Conservation (phyloP, 2,329 filamentous ascomycete genomes). For the Rhynchosporium graminicola region DNA sequence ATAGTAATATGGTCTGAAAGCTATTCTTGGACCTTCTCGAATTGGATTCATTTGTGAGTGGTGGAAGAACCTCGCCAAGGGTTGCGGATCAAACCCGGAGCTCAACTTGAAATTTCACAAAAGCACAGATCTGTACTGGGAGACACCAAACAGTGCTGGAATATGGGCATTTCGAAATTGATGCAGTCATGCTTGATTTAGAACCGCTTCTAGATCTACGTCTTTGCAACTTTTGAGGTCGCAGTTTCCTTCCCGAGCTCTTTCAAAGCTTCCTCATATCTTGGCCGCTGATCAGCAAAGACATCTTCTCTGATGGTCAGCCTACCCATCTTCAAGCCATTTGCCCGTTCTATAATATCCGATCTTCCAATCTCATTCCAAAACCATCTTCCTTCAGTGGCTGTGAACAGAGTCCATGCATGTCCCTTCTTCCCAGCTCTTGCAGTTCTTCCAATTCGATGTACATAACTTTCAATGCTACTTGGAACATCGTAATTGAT, state of each 20-base stretch:
- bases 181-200: not conserved
- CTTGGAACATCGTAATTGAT: conserved; percentile 92
- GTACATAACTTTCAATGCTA: conserved; percentile 80
- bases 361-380: conserved; percentile 75
- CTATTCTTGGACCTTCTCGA: not conserved
- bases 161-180: not conserved
- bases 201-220: not conserved
- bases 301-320: conserved; percentile 44
- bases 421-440: conserved; percentile 73
- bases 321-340: conserved; percentile 46
- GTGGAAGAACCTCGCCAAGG: conserved; percentile 10
- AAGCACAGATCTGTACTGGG: too few relatives aligned
- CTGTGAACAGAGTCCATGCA: conserved; percentile 84
- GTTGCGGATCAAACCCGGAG: not conserved
- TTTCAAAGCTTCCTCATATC: conserved; percentile 54
- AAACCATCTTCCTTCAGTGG: conserved; percentile 82
- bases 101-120: not conserved
- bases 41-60: conserved; percentile 2
- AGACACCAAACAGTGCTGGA: too few relatives aligned
- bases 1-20: not conserved
- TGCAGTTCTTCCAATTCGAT: conserved; percentile 88
- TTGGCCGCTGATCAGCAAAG: conserved; percentile 45
- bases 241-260: conserved; percentile 31
- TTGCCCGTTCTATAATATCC: conserved; percentile 49
- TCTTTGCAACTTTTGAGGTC: conserved; percentile 6